Evolutionary conservation across 208 protist genomes (phyloP), one percentile per base, ranked within the genome.

Genomic region (Lotmaria passim): DNA sequence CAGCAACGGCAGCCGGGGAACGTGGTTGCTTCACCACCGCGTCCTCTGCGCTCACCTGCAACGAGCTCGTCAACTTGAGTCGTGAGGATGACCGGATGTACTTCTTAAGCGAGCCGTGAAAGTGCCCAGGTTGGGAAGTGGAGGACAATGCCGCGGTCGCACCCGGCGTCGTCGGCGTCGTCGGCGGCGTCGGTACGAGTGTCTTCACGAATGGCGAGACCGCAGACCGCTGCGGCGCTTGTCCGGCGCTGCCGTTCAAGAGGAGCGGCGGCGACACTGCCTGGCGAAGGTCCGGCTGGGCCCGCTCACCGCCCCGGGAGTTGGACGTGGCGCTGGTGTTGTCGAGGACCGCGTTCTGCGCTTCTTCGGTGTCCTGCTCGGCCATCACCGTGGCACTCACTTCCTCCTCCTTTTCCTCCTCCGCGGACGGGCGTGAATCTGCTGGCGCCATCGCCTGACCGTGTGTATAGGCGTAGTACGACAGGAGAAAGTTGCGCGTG

Each of bases 401-500:
- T n/a, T n/a, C n/a, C n/a, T n/a, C n/a, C n/a, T n/a, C n/a, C n/a
- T n/a, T n/a, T n/a, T n/a, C n/a, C n/a, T n/a, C n/a, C n/a, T n/a
- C n/a, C n/a, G n/a, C n/a, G n/a, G n/a, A n/a, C n/a, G n/a, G n/a
- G n/a, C n/a, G n/a, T n/a, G n/a, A n/a, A 8, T 48, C 46, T 51
- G 21, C 46, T 30, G 46, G 19, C 3, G 43, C 38, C 1, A 10
- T 2, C 19, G 12, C 21, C 43, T 15, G n/a, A n/a, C n/a, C n/a
- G 26, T 64, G 60, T 11, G 30, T 36, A 7, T 70, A 31, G 12
- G 53, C 72, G 46, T 70, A 79, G 23, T 63, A 68, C 7, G 78
- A 53, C 30, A 70, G 44, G 38, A 83, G 34, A 0, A 83, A 21
- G 23, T 79, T 70, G 4, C 73, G 72, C 7, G 73, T 63, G 12